Conservation (phyloP, 2,329 filamentous ascomycete genomes). For the Cadophora luteo-olivacea region DNA sequence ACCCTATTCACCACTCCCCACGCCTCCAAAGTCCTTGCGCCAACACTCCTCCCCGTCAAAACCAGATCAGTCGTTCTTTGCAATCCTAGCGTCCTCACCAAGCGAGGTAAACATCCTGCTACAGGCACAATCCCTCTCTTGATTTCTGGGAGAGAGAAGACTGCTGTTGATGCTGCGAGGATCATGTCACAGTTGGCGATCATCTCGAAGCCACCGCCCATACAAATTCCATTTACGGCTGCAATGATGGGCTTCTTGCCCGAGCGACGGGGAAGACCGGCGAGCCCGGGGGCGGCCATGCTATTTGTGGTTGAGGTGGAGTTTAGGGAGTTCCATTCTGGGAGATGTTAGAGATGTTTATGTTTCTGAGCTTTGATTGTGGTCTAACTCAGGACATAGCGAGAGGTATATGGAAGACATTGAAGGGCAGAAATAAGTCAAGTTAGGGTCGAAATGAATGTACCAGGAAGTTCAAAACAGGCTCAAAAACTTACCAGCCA, state of each 20-base stretch:
- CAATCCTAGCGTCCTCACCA: constrained; percentile 68
- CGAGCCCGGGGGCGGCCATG: constrained; percentile 60
- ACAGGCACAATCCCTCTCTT: constrained; percentile 73
- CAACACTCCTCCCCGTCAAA: constrained; percentile 65
- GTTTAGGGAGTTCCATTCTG: constrained; percentile 62
- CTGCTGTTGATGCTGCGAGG: constrained; percentile 62
- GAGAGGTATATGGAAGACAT: not conserved
- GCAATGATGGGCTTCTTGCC: constrained; percentile 79
- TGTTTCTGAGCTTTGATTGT: not conserved
- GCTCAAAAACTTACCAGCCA: constrained; percentile 49
- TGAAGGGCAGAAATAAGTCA: too few relatives aligned
- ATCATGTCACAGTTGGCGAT: constrained; percentile 76
- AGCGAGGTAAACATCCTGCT: constrained; percentile 72
- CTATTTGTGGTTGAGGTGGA: constrained; percentile 22
- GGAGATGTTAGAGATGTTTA: not conserved
- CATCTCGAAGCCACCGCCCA: constrained; percentile 82
- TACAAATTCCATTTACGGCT: constrained; percentile 78
- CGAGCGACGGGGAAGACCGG: constrained; percentile 67
- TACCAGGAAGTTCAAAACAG: not conserved
- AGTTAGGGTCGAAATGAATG: not conserved
- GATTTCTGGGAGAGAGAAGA: constrained; percentile 75
- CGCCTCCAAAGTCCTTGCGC: constrained; percentile 61
- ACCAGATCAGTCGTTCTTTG: constrained; percentile 76
- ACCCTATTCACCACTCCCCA: constrained; percentile 76
- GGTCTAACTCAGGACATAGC: too few relatives aligned